Base-by-base conservation (phyloP, 139 green algal genomes). In the Volvox reticuliferus region DNA sequence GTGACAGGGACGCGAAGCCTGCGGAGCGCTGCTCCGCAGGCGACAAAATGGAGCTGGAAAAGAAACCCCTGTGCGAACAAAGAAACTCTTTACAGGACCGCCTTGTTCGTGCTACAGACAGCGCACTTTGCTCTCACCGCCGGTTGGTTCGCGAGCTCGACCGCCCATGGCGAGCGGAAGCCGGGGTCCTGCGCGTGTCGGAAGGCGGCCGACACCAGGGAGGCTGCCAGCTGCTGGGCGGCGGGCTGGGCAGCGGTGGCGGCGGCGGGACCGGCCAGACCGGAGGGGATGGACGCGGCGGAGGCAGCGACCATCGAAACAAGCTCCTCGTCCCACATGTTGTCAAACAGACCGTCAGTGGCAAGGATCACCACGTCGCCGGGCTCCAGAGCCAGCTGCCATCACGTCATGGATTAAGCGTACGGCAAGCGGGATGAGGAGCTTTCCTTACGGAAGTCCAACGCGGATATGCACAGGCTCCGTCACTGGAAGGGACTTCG, bases 301-400 rank as follows among this genome's bases (percentile, higher is more conserved):
- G 86, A 62, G 13, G 44, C 75, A 5, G 71, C 33, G 68, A 97
- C 94, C 12, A 98, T 61, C 22, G 79, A 71, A 33, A 85, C 91
- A 18, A 99, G 65, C 90, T 99, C 93, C 2, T 96, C 80, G 76
- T 99, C 95, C 94, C 95, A 99, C 83, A 99, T 86, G 93, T 99
- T 99, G 95, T 99, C 98, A 80, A 97, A 99, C 88, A 99, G 91
- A 0, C 98, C 98, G 90, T 99, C 98, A 5, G 94, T 97, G 82
- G 94, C 98, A 20, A 98, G 32, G 0, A 99, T 67, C 12, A 99
- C 28, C 0, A 99, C 88, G 91, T 99, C 98, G 1, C 97, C 97
- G 18, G 93, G 81, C 88, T 87, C 22, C 85, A 97, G 67, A 5
- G 62, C 28, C 82, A 98, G 69, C 88, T 92, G 88, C 32, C 26